Evolutionary conservation across 2,329 filamentous ascomycete species (phyloP), one percentile per base, ranked within the genome.

Genomic region (Colletotrichum tropicicola): DNA sequence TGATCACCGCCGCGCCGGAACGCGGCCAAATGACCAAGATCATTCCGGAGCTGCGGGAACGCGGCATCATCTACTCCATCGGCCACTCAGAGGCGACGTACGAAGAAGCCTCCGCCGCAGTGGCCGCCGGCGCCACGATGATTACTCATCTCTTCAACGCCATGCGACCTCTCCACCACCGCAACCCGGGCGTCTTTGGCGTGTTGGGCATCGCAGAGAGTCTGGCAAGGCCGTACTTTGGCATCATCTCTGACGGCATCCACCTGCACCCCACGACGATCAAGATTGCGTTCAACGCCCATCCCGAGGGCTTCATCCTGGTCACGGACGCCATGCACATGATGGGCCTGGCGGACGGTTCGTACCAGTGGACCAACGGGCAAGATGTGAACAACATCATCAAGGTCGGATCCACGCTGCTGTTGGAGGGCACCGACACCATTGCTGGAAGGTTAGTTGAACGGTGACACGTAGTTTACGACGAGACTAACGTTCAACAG

Each of bases 91-190:
- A 97, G 75, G 92, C 93, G 13, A 93, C 91, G 0, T 97, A 95
- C 74, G 92, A 97, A 77, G 85, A 95, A 74, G 93, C 92, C 1
- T 88, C 90, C 4, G 79, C 82, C 5, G 92, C 92, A 19, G 86
- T 96, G 4, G 82, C 81, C n/a, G 85, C 89, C 6, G 94, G 94
- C 54, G 92, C 92, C 2, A 92, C 87, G 51, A 97, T 97, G 92
- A 92, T 97, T 69, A 97, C 94, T 0, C 94, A 97, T 73, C 84
- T 97, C 2, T 97, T 97, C 87, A 97, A 97, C 75, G 94, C 94
- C 25, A 97, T 97, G 94, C 87, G 90, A 1, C 93, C 93, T 13
- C 87, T 97, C 53, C 92, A 96, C 76, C 93, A 98, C 82, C 91
- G 94, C 62, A 94, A 97, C 77, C 94, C 94, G 0, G 94, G 94